Percentiles rank a stretch among this genome's conserved stretches.
phyloP scores from a whole-genome alignment of 345 rosid species.

The Viola odorata region DNA sequence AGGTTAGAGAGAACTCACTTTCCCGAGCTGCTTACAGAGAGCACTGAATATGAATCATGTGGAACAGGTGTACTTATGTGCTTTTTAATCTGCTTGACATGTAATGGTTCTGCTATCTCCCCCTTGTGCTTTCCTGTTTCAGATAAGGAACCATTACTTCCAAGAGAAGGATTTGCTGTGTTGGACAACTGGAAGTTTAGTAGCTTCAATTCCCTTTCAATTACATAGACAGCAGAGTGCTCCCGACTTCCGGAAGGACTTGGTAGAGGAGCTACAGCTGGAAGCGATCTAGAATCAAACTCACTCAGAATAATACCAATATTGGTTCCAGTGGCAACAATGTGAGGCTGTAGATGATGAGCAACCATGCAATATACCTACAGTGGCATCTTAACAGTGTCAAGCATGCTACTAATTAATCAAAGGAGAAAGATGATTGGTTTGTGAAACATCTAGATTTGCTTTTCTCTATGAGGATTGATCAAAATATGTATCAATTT shows the following conservation, averaged over 20 bases:
- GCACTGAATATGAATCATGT: conserved; percentile 91
- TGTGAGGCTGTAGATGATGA: conserved; percentile 97
- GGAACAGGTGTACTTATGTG: conserved; percentile 93
- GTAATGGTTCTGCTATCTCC: conserved; percentile 62
- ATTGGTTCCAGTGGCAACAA: conserved; percentile 93
- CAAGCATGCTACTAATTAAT: conserved; percentile 9
- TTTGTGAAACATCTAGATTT: background rate
- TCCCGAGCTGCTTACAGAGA: conserved; percentile 94
- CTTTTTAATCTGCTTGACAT: conserved; percentile 80
- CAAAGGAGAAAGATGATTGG: too few relatives aligned
- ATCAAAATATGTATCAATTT: background rate
- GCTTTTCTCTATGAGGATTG: background rate
- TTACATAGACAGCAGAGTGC: conserved; percentile 80
- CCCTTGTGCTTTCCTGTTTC: conserved; percentile 82
- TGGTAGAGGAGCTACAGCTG: conserved; percentile 83
- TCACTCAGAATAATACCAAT: conserved; percentile 90
- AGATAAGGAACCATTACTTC: conserved; percentile 78
- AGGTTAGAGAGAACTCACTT: conserved; percentile 51
- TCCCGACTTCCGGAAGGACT: conserved; percentile 80
- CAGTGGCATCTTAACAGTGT: conserved; percentile 23
- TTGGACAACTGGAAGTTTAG: conserved; percentile 83
- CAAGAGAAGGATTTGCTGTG: conserved; percentile 75
- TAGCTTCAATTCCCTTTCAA: conserved; percentile 86
- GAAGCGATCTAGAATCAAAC: conserved; percentile 91
- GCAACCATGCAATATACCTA: conserved; percentile 99